These are phyloP conservation scores for Plectosphaerella cucumerina DNA, from an alignment of 2,329 filamentous ascomycete species.

Conservation along the genomic window DNA sequence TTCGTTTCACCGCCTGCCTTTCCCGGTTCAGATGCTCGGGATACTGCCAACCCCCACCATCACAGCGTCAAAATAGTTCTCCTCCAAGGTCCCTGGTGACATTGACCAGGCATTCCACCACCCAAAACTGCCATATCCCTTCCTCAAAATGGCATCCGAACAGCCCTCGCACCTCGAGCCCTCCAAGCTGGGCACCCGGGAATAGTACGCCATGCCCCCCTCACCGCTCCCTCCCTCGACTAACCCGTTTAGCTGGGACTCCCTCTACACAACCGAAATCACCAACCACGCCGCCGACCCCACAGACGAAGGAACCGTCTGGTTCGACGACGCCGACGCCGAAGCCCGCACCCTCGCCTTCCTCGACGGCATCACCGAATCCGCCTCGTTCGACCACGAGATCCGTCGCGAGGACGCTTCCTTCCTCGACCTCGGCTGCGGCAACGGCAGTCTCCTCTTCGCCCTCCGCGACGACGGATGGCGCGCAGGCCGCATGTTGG, in stretches of 20 bases:
- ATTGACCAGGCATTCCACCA: no score
- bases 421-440: slow-evolving; percentile 86
- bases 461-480: slow-evolving; percentile 65
- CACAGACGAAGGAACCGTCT: slow-evolving; percentile 80
- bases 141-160: slow-evolving; percentile 5
- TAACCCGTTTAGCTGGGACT: slow-evolving; percentile 62
- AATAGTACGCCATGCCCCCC: slow-evolving; percentile 66
- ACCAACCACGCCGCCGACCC: slow-evolving; percentile 68
- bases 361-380: slow-evolving; percentile 35
- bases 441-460: slow-evolving; percentile 90
- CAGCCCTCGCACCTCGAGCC: slow-evolving; percentile 68
- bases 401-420: slow-evolving; percentile 25
- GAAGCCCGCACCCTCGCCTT: slow-evolving; percentile 74
- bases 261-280: slow-evolving; percentile 67
- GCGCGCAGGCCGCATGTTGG: slow-evolving; percentile 62
- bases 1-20: no score
- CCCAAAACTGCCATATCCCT: neutral
- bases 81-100: no score
- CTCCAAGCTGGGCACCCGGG: slow-evolving; percentile 78
- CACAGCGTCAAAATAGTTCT: no score
- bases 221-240: slow-evolving; percentile 3
- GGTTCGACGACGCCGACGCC: slow-evolving; percentile 93
- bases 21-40: no score
- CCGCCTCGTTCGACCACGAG: slow-evolving; percentile 14
- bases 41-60: no score